A percentile compares a stretch with the other conserved stretches of the same genome.
Evolutionary conservation across 2,329 filamentous ascomycete species (phyloP).

Genomic region (Fusarium verrucosum): DNA sequence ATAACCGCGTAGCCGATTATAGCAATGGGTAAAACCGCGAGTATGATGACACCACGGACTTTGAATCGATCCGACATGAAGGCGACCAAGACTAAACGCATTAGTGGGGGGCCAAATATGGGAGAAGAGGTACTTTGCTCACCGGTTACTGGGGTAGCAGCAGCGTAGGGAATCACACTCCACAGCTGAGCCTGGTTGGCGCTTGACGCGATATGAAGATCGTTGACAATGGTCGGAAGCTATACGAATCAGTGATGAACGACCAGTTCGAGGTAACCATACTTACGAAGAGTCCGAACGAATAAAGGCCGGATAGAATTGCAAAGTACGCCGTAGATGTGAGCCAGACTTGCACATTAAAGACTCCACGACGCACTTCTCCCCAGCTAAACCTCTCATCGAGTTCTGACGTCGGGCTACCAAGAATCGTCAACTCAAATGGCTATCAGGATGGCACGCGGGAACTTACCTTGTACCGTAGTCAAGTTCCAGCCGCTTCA

Average conservation of each 20-base stretch:
- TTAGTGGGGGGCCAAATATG: background rate
- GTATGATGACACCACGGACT: background rate
- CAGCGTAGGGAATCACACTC: background rate
- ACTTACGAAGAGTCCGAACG: background rate
- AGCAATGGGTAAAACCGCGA: background rate
- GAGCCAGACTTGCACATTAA: constrained; percentile 3
- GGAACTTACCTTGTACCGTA: background rate
- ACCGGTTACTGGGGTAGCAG: background rate
- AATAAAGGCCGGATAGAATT: constrained; percentile 4
- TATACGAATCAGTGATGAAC: rapidly evolving
- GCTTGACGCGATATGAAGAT: background rate
- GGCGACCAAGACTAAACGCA: background rate
- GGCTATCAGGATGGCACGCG: rapidly evolving
- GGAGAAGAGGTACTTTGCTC: rapidly evolving
- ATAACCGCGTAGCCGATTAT: constrained; percentile 2
- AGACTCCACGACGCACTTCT: background rate
- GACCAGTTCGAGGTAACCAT: rapidly evolving
- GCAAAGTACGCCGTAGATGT: constrained; percentile 3
- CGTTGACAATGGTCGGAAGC: background rate
- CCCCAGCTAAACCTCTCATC: background rate
- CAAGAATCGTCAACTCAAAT: rapidly evolving
- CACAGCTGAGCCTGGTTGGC: background rate
- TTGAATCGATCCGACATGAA: background rate
- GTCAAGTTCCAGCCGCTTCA: background rate
- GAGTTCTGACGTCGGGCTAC: background rate